These are phyloP conservation scores for Cercospora citrullina DNA, from an alignment of 2,329 filamentous ascomycete genomes.

Conservation along the genomic window DNA sequence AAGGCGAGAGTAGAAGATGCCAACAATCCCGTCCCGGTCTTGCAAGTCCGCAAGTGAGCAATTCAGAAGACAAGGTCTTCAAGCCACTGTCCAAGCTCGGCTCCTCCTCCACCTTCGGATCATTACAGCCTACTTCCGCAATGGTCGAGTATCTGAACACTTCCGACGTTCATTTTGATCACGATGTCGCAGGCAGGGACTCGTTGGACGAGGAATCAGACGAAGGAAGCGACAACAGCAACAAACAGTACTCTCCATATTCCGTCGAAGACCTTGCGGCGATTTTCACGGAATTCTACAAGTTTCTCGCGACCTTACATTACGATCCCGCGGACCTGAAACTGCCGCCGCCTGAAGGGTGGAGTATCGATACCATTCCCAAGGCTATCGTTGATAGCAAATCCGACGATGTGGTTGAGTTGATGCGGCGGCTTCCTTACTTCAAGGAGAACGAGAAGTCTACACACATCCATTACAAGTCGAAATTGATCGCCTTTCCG, in stretches of 20 bases:
- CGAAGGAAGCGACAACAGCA: not conserved
- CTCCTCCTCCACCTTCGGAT: too few species aligned
- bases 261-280: not conserved
- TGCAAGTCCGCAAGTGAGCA: too few species aligned
- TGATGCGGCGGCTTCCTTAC: conserved; percentile 1
- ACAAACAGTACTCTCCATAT: not conserved
- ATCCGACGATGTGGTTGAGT: not conserved
- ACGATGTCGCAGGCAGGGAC: not conserved
- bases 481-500: not conserved
- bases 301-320: conserved; percentile 6
- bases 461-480: conserved; percentile 12
- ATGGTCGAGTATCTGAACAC: not conserved
- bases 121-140: too few species aligned
- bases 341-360: not conserved
- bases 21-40: not conserved
- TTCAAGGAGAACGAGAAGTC: conserved; percentile 3
- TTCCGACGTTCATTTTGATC: not conserved
- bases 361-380: not conserved
- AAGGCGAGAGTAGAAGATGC: not conserved
- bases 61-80: not conserved
- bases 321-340: conserved; percentile 9
- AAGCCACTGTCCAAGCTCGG: not conserved
- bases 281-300: conserved; percentile 5
- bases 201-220: not conserved
- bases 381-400: not conserved